These are phyloP conservation scores for Nigrospora oryzae DNA, from an alignment of 2,329 filamentous ascomycete genomes.

Conservation along the genomic window DNA sequence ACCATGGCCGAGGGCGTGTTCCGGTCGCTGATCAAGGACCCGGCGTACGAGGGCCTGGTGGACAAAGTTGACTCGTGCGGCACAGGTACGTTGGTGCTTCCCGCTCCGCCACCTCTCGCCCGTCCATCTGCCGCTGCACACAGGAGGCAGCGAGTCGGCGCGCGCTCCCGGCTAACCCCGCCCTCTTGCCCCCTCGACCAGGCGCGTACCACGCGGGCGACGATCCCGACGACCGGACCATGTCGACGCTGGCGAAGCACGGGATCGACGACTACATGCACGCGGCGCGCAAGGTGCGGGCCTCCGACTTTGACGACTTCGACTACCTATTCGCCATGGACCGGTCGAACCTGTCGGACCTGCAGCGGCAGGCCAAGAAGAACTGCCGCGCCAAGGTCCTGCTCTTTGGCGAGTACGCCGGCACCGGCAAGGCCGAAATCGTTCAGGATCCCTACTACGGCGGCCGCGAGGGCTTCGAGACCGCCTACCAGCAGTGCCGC, in stretches of 20 bases:
- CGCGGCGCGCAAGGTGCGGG: slow-evolving; percentile 63
- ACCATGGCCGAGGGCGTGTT: slow-evolving; percentile 97
- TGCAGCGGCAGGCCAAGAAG: slow-evolving; percentile 49
- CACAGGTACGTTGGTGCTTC: slow-evolving; percentile 42
- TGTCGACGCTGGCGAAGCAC: slow-evolving; percentile 66
- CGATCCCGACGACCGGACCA: slow-evolving; percentile 72
- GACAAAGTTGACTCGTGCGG: slow-evolving; percentile 77
- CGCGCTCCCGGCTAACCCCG: background rate
- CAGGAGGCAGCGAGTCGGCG: background rate
- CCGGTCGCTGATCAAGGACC: slow-evolving; percentile 55
- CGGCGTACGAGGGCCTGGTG: slow-evolving; percentile 52
- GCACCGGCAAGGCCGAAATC: slow-evolving; percentile 57
- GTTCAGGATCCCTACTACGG: slow-evolving; percentile 91
- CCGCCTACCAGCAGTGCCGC: slow-evolving; percentile 76
- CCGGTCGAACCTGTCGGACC: slow-evolving; percentile 64
- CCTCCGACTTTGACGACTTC: slow-evolving; percentile 71
- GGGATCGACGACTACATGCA: slow-evolving; percentile 73
- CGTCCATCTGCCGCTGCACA: background rate
- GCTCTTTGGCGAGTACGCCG: slow-evolving; percentile 78
- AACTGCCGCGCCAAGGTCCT: slow-evolving; percentile 57
- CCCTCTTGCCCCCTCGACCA: slow-evolving; percentile 12
- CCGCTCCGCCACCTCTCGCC: background rate
- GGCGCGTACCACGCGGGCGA: slow-evolving; percentile 77
- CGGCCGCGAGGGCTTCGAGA: slow-evolving; percentile 70
- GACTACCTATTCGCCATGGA: slow-evolving; percentile 98